Percentiles rank a stretch among this genome's conserved stretches.
Evolutionary conservation across 495 filamentous ascomycete species (phyloP).

Genomic region (Chaetomidium leptoderma): DNA sequence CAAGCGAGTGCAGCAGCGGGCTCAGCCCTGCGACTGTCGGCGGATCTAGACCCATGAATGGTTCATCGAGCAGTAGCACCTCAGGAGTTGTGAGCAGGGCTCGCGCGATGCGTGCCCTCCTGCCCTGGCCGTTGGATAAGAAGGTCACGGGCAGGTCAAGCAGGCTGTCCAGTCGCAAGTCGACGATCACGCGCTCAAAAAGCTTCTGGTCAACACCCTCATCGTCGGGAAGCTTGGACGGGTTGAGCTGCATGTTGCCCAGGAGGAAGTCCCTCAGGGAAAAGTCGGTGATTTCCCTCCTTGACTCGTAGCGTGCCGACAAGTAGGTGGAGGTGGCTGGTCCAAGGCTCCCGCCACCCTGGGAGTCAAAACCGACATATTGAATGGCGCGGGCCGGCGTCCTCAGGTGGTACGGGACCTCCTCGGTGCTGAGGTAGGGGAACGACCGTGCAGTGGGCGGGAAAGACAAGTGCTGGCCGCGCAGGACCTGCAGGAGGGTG

Average conservation of each 20-base stretch:
- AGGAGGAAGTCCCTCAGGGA: constrained; percentile 72
- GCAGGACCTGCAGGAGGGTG: constrained; percentile 68
- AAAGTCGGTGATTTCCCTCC: constrained; percentile 81
- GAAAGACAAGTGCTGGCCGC: constrained; percentile 65
- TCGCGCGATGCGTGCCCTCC: constrained; percentile 81
- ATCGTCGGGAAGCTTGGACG: constrained; percentile 43
- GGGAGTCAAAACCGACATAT: constrained; percentile 76
- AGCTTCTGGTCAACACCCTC: constrained; percentile 38
- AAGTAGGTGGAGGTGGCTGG: constrained; percentile 66
- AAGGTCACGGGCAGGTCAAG: constrained; percentile 77
- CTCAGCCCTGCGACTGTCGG: constrained; percentile 66
- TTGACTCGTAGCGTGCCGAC: constrained; percentile 87
- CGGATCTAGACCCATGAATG: constrained; percentile 96
- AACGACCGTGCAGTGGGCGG: constrained; percentile 69
- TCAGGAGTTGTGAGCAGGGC: constrained; percentile 75
- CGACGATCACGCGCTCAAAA: constrained; percentile 56
- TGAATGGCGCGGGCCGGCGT: constrained; percentile 62
- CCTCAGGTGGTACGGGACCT: constrained; percentile 52
- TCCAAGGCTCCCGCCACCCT: constrained; percentile 35
- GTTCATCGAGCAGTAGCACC: constrained; percentile 83
- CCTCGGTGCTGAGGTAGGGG: constrained; percentile 65
- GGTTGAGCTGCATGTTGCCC: constrained; percentile 73
- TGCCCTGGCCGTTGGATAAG: constrained; percentile 87
- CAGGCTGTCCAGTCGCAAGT: constrained; percentile 61
- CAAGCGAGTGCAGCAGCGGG: constrained; percentile 60